Percentiles rank a stretch among this genome's conserved stretches.
phyloP scores from a whole-genome alignment of 768 basidiomycete genomes.

The Suillus discolor region DNA sequence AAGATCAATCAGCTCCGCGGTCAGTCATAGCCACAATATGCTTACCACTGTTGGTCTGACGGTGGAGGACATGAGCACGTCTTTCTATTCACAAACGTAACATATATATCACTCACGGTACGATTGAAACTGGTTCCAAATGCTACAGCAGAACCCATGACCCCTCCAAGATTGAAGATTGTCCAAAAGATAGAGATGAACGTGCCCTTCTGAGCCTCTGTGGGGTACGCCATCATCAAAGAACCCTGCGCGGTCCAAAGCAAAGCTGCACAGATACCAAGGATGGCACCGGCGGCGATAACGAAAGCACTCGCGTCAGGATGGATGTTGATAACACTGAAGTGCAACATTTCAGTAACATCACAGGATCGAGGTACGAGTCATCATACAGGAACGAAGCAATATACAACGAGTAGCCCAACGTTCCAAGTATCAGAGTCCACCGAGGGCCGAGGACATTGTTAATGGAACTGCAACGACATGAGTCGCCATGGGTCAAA shows the following conservation, averaged over 20 bases:
- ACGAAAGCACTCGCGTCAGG: constrained; percentile 58
- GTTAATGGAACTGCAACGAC: constrained; percentile 57
- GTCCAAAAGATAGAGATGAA: constrained; percentile 78
- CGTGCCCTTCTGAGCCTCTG: constrained; percentile 69
- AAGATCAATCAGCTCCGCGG: constrained; percentile 26
- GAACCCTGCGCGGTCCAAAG: constrained; percentile 80
- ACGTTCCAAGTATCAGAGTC: constrained; percentile 69
- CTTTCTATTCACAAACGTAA: background rate
- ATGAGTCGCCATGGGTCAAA: background rate
- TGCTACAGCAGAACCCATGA: constrained; percentile 73
- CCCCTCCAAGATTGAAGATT: constrained; percentile 75
- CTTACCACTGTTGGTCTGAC: constrained; percentile 29
- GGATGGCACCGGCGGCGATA: constrained; percentile 64
- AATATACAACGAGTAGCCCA: constrained; percentile 73
- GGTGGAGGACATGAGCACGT: background rate
- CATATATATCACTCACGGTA: background rate
- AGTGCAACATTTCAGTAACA: background rate
- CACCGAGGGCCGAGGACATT: constrained; percentile 71
- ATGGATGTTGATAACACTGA: constrained; percentile 68
- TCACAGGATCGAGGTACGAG: background rate
- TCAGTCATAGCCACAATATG: background rate
- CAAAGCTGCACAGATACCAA: constrained; percentile 66
- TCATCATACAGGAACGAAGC: constrained; percentile 62
- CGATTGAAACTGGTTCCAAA: constrained; percentile 59
- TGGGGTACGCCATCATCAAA: constrained; percentile 78